phyloP scores from a whole-genome alignment of 495 filamentous ascomycete genomes.

The Trichoderma orchidacearum region DNA sequence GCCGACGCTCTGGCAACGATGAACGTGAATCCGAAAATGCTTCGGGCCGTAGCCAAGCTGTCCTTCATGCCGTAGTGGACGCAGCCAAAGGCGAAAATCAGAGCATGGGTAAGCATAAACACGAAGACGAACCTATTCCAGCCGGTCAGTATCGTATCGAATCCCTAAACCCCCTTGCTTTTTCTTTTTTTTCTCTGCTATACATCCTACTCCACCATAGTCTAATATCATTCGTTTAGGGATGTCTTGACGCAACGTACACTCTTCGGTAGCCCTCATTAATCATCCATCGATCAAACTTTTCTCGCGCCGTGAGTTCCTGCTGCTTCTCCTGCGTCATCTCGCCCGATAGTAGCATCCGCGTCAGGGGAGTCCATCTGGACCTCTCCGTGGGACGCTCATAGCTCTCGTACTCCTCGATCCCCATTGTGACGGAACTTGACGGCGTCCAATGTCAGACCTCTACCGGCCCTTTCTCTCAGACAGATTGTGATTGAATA shows the following conservation, averaged over 20 bases:
- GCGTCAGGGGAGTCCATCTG: constrained; percentile 56
- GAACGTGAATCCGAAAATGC: constrained; percentile 54
- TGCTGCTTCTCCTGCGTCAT: constrained; percentile 50
- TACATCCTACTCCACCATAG: neutral
- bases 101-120: constrained; percentile 50
- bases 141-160: neutral
- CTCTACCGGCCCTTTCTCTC: too few species aligned
- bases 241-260: constrained; percentile 24
- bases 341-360: constrained; percentile 57
- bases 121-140: constrained; percentile 51
- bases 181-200: neutral
- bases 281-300: constrained; percentile 54
- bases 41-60: constrained; percentile 44
- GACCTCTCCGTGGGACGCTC: constrained; percentile 37
- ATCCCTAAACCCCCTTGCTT: neutral
- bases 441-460: constrained; percentile 2
- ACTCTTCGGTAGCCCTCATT: constrained; percentile 66
- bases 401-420: constrained; percentile 15
- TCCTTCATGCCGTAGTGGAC: constrained; percentile 64
- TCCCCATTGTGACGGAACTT: constrained; percentile 25
- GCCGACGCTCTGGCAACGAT: constrained; percentile 59
- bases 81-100: constrained; percentile 62
- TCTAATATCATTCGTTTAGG: neutral
- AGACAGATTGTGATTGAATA: too few species aligned
- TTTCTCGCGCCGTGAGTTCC: constrained; percentile 39